Evolutionary conservation across 441 rosid genomes (phyloP).

Genomic region (Croton laevigatus): DNA sequence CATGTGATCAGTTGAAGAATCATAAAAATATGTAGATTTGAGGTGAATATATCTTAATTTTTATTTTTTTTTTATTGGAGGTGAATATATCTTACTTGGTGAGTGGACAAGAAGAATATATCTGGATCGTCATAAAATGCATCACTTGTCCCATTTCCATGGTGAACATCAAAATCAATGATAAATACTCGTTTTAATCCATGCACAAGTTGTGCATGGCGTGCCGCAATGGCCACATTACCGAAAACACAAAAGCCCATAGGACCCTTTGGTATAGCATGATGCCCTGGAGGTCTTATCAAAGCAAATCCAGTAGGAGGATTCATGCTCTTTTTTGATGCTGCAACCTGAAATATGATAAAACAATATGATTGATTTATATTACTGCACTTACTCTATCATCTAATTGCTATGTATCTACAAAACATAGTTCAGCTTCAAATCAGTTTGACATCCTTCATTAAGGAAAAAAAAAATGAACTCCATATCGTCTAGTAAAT

Average conservation of each 20-base stretch:
- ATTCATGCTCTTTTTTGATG: slow-evolving; percentile 50
- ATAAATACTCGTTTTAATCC: slow-evolving; percentile 75
- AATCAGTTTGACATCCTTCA: background rate
- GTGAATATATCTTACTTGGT: slow-evolving; percentile 54
- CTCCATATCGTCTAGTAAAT: slow-evolving; percentile 13
- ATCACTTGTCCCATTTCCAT: slow-evolving; percentile 96
- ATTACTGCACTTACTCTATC: background rate
- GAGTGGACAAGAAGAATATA: slow-evolving; percentile 89
- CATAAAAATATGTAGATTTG: too few relatives aligned
- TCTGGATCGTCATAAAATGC: slow-evolving; percentile 88
- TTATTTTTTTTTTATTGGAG: too few relatives aligned
- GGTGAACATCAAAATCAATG: slow-evolving; percentile 97
- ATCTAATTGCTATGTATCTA: background rate
- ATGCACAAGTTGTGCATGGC: slow-evolving; percentile 74
- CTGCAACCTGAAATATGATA: slow-evolving; percentile 52
- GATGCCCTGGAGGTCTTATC: slow-evolving; percentile 98
- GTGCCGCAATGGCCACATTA: slow-evolving; percentile 92
- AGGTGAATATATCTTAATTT: too few relatives aligned
- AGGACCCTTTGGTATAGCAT: slow-evolving; percentile 92
- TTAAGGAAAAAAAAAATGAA: background rate
- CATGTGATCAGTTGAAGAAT: too few relatives aligned
- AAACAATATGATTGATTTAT: background rate
- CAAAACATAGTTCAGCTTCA: background rate
- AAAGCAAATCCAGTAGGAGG: slow-evolving; percentile 87
- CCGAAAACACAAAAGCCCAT: slow-evolving; percentile 99